Percentiles rank a stretch among this genome's conserved stretches.
These are phyloP conservation scores for Phytophthora macrochlamydospora DNA, from an alignment of 352 stramenopile genomes.

Conservation along the genomic window DNA sequence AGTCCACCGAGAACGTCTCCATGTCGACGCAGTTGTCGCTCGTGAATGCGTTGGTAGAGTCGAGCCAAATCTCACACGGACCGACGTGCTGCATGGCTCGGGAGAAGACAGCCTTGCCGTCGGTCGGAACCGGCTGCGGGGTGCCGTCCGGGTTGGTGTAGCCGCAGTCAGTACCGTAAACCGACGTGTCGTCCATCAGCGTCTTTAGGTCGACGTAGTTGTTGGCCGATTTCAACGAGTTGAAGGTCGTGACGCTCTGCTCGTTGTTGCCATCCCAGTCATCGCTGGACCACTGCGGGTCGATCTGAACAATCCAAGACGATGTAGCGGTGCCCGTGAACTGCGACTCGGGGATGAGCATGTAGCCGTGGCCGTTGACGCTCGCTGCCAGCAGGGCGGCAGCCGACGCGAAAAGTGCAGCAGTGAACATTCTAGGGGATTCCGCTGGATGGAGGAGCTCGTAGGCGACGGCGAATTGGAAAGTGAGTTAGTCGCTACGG, in stretches of 20 bases:
- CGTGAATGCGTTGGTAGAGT: constrained; percentile 38
- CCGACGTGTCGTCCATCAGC: constrained; percentile 40
- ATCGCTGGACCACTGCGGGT: constrained; percentile 30
- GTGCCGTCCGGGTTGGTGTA: constrained; percentile 40
- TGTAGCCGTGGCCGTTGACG: constrained; percentile 35
- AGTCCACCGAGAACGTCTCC: constrained; percentile 48
- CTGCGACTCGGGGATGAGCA: constrained; percentile 38
- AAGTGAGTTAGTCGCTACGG: too few relatives aligned
- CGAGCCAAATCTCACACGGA: constrained; percentile 47
- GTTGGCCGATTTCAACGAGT: constrained; percentile 30
- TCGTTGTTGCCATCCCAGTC: constrained; percentile 42
- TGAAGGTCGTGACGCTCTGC: constrained; percentile 30
- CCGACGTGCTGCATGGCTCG: constrained; percentile 35
- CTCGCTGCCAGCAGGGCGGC: constrained; percentile 23
- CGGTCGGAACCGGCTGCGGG: constrained; percentile 38
- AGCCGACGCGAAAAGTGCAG: constrained; percentile 24
- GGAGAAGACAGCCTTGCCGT: constrained; percentile 42
- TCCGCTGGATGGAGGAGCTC: neutral
- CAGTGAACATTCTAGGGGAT: constrained; percentile 13
- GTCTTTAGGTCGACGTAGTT: constrained; percentile 39
- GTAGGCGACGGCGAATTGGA: constrained; percentile 11
- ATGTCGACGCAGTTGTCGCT: constrained; percentile 44
- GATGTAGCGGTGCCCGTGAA: constrained; percentile 35
- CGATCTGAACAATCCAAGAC: constrained; percentile 43
- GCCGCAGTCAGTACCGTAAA: constrained; percentile 40